Conservation (phyloP, 345 rosid species). For the Garcia nutans region DNA sequence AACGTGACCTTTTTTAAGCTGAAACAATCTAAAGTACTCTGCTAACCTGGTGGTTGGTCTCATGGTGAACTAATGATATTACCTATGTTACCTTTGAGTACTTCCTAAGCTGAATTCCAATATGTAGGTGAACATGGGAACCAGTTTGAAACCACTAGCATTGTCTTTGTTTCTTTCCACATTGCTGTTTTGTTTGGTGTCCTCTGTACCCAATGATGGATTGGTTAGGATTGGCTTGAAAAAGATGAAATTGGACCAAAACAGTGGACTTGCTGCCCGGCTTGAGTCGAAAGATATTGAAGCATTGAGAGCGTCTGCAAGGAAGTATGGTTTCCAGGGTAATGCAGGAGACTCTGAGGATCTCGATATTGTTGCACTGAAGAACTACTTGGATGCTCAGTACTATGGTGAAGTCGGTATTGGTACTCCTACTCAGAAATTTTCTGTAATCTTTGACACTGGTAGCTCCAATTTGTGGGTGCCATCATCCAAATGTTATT, state of each 20-base stretch:
- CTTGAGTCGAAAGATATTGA: constrained; percentile 10
- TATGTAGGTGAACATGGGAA: constrained; percentile 58
- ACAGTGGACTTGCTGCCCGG: constrained; percentile 21
- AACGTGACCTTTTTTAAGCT: neutral
- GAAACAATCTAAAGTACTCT: neutral
- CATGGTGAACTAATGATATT: too few relatives aligned
- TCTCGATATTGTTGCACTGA: constrained; percentile 31
- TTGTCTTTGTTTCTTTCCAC: constrained; percentile 42
- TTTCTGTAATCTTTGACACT: constrained; percentile 41
- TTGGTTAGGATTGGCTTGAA: constrained; percentile 33
- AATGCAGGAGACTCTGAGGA: constrained; percentile 20
- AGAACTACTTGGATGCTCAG: constrained; percentile 38
- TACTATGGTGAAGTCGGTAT: constrained; percentile 37
- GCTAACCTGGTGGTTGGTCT: neutral
- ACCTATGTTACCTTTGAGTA: neutral
- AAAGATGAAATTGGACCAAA: constrained; percentile 22
- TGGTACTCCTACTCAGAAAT: constrained; percentile 40
- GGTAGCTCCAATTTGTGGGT: constrained; percentile 46
- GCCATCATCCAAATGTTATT: constrained; percentile 35
- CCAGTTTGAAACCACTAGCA: constrained; percentile 23
- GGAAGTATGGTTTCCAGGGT: constrained; percentile 15
- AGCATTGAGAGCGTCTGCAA: constrained; percentile 10
- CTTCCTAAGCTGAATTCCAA: constrained; percentile 7
- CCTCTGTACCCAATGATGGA: constrained; percentile 11
- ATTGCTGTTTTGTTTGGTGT: constrained; percentile 41